Evolutionary conservation across 2,329 filamentous ascomycete genomes (phyloP).

Genomic region (Geosmithia morbida): DNA sequence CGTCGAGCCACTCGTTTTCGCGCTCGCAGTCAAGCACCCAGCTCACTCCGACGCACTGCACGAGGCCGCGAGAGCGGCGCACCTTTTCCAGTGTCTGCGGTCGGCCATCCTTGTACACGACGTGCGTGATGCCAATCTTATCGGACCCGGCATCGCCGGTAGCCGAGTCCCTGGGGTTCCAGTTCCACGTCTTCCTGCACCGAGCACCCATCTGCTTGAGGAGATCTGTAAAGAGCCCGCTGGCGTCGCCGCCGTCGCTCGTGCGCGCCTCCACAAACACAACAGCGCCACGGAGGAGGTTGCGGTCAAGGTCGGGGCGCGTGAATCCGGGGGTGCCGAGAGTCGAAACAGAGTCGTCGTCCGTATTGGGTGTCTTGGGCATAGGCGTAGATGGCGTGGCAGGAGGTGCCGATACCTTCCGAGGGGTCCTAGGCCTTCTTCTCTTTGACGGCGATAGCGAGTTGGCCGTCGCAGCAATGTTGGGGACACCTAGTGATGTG

Average conservation of each 20-base stretch:
- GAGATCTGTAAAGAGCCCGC: constrained; percentile 67
- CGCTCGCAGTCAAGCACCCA: constrained; percentile 81
- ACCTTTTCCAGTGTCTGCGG: constrained; percentile 73
- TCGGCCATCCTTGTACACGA: constrained; percentile 79
- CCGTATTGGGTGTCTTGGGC: constrained; percentile 2
- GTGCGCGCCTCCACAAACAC: constrained; percentile 78
- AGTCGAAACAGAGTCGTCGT: background rate
- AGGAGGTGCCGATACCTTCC: background rate
- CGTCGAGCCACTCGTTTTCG: constrained; percentile 63
- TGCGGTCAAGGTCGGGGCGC: constrained; percentile 36
- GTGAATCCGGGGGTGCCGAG: constrained; percentile 15
- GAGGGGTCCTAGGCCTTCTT: constrained; percentile 6
- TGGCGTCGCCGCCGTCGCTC: constrained; percentile 66
- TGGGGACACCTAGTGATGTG: constrained; percentile 24
- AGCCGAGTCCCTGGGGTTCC: constrained; percentile 39
- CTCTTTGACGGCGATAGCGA: constrained; percentile 38
- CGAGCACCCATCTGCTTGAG: constrained; percentile 70
- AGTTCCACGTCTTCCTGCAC: constrained; percentile 63
- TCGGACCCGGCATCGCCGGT: constrained; percentile 19
- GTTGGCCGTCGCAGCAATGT: constrained; percentile 36
- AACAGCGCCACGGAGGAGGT: constrained; percentile 53
- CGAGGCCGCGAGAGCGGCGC: constrained; percentile 53
- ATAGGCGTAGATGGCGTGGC: constrained; percentile 11
- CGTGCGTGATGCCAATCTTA: constrained; percentile 69
- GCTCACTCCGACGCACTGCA: constrained; percentile 74